Percentiles rank a stretch among this genome's conserved stretches.
phyloP scores from a whole-genome alignment of 768 basidiomycete species.

The Grammothele lineata region DNA sequence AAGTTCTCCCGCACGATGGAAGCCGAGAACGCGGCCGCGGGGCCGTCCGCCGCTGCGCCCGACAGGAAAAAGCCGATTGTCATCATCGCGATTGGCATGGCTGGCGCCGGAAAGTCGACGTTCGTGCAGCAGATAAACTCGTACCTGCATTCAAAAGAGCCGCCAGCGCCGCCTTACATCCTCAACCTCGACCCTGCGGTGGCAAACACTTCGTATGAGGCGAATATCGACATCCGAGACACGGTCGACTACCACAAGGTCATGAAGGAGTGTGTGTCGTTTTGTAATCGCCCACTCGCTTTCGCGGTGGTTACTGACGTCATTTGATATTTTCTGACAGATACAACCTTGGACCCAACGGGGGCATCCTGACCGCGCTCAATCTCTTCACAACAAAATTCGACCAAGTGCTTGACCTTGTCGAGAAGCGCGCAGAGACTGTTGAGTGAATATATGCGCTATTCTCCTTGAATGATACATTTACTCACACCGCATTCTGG shows the following conservation, averaged over 20 bases:
- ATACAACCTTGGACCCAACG: constrained; percentile 98
- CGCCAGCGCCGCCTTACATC: constrained; percentile 80
- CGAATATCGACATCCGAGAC: constrained; percentile 97
- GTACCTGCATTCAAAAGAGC: constrained; percentile 69
- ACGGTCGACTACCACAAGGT: constrained; percentile 97
- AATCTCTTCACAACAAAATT: constrained; percentile 99
- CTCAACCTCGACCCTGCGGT: constrained; percentile 98
- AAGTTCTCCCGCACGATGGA: too few species aligned
- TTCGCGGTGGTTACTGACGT: background rate
- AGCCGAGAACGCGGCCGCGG: too few species aligned
- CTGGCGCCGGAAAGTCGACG: constrained; percentile 95
- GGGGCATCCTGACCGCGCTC: constrained; percentile 93
- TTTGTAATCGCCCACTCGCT: too few species aligned
- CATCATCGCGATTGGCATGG: constrained; percentile 94
- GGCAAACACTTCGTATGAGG: constrained; percentile 83
- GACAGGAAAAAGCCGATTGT: constrained; percentile 73
- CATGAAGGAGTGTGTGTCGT: constrained; percentile 99
- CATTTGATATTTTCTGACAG: constrained; percentile 35
- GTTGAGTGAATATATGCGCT: constrained; percentile 64
- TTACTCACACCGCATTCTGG: background rate
- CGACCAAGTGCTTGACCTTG: constrained; percentile 87
- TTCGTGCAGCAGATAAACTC: constrained; percentile 95
- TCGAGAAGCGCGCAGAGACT: constrained; percentile 85
- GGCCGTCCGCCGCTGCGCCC: too few species aligned
- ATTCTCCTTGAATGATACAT: too few species aligned